These are phyloP conservation scores for Dentipellis fragilis DNA, from an alignment of 768 basidiomycete species.

Conservation along the genomic window DNA sequence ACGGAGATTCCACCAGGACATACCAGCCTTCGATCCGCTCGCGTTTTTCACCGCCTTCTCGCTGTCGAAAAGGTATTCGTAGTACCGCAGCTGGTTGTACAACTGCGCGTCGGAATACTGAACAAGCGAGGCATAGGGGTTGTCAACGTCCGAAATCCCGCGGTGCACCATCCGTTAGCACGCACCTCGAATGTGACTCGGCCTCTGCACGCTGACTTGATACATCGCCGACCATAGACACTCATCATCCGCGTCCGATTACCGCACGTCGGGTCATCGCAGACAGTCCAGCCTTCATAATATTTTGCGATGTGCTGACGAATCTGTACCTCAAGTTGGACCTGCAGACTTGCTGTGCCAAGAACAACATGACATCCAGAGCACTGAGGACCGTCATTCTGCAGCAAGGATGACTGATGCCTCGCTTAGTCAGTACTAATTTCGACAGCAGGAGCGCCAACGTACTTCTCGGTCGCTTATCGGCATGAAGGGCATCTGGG, in stretches of 20 bases:
- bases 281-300: constrained; percentile 84
- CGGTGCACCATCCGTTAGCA: constrained; percentile 3
- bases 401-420: constrained; percentile 56
- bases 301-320: constrained; percentile 67
- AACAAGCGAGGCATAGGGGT: not conserved
- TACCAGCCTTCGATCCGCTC: constrained; percentile 36
- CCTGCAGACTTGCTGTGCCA: constrained; percentile 51
- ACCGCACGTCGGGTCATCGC: constrained; percentile 79
- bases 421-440: not conserved
- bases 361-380: constrained; percentile 50
- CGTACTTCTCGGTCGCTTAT: constrained; percentile 51
- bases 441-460: not conserved
- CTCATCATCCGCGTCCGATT: constrained; percentile 88
- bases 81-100: constrained; percentile 88
- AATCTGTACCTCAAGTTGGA: constrained; percentile 84
- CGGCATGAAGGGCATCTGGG: constrained; percentile 44
- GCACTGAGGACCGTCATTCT: constrained; percentile 58
- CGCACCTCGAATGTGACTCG: constrained; percentile 67
- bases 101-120: constrained; percentile 80
- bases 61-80: constrained; percentile 64
- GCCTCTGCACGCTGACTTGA: constrained; percentile 60
- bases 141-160: not conserved
- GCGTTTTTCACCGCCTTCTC: constrained; percentile 49
- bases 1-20: constrained; percentile 6
- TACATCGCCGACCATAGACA: constrained; percentile 80